Evolutionary conservation across 2,329 filamentous ascomycete species (phyloP), one percentile per base, ranked within the genome.

Genomic region (Cladophialophora carrionii): DNA sequence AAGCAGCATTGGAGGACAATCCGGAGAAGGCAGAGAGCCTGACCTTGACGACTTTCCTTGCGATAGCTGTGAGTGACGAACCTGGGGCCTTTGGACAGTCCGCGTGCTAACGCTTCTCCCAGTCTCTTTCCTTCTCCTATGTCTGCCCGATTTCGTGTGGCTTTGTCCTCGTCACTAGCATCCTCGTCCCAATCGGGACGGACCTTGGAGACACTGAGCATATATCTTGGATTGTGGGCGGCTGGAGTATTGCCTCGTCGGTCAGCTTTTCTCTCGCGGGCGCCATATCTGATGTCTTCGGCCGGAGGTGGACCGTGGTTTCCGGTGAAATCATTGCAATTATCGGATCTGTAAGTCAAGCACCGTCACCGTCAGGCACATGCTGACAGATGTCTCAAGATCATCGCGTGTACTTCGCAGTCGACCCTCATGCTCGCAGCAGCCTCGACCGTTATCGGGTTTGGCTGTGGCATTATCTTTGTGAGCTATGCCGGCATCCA

Each of bases 381-480:
- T 41, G 32, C 41, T 57, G 41, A 53, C 26, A 61, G 48, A 26
- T 17, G 6, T 26, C 17, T 32, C 24, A 29, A 68, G 66, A 76
- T 80, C 57, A 71, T 79, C 49, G 73, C 74, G 57, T 75, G 74
- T 10, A 75, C 74, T 9, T 77, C 78, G 1, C 71, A 74, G 34
- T 73, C 70, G 52, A 72, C 79, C 62, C 72, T 73, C 53, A 74
- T 72, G 10, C 65, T 80, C 52, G 79, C 79, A 62, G 75, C 68
- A 2, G 77, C 74, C 26, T 76, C 72, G 54, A 74, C 70, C 6
- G 22, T 71, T 6, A 58, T 80, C 1, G 75, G 73, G 4, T 71
- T 79, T 22, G 69, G 80, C 52, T 77, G 78, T 7, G 72, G 72
- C 56, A 75, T 80, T 54, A 72, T 79, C 54, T 74, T 75, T 60